Evolutionary conservation across 169 alveolate species (phyloP).

Genomic region (Eimeria sp.): DNA sequence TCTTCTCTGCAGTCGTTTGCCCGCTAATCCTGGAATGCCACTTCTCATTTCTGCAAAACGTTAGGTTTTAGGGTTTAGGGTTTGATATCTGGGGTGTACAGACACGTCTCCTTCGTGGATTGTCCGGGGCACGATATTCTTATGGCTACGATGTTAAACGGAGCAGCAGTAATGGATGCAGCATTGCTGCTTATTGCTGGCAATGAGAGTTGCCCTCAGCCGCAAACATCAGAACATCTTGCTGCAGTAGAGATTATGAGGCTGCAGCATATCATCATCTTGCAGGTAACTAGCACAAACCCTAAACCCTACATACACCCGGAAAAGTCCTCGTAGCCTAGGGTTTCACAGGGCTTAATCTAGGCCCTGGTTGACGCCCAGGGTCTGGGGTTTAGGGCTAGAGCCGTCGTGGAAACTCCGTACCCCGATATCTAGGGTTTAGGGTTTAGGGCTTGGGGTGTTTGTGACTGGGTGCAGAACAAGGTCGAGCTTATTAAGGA

Average conservation of each 20-base stretch:
- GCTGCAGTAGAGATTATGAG: slow-evolving; percentile 99
- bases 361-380: background rate
- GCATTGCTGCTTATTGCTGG: slow-evolving; percentile 97
- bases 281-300: slow-evolving; percentile 85
- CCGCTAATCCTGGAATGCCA: no score
- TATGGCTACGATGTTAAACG: slow-evolving; percentile 99
- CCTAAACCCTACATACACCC: background rate
- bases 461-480: slow-evolving; percentile 89
- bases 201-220: slow-evolving; percentile 97
- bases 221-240: slow-evolving; percentile 99
- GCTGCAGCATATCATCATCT: slow-evolving; percentile 97
- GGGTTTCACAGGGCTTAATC: background rate
- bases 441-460: background rate
- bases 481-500: slow-evolving; percentile 99
- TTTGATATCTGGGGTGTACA: slow-evolving; percentile 29
- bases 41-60: no score
- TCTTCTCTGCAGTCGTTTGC: background rate
- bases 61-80: background rate
- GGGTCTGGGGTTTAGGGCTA: background rate
- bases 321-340: no score
- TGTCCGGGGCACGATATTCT: slow-evolving; percentile 99
- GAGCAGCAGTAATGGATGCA: slow-evolving; percentile 99
- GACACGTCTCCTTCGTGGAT: slow-evolving; percentile 99
- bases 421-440: background rate
- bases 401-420: background rate